Conservation (phyloP, 1,284 basidiomycete species). For the Pseudozyma thailandica region DNA sequence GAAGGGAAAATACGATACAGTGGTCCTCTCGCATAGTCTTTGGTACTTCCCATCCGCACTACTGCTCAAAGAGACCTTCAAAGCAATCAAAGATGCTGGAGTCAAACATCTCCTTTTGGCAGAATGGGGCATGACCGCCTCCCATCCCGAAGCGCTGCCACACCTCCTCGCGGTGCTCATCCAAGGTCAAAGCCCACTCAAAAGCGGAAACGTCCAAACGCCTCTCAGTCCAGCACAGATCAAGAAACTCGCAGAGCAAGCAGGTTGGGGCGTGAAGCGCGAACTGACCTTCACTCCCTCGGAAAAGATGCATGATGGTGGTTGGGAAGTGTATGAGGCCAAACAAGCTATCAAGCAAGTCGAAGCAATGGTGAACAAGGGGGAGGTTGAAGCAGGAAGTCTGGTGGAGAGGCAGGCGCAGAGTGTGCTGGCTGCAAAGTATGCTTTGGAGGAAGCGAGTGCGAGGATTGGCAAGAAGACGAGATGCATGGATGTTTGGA, state of each 20-base stretch:
- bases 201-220: slow-evolving; percentile 15
- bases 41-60: slow-evolving; percentile 28
- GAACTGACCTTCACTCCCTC: slow-evolving; percentile 16
- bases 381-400: neutral
- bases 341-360: slow-evolving; percentile 7
- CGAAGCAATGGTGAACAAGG: neutral
- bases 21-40: slow-evolving; percentile 21
- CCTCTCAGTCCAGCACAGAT: slow-evolving; percentile 17
- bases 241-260: slow-evolving; percentile 6
- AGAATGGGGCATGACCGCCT: slow-evolving; percentile 31
- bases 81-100: slow-evolving; percentile 11
- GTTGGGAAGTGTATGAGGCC: slow-evolving; percentile 26
- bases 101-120: slow-evolving; percentile 29
- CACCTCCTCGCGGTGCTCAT: slow-evolving; percentile 26
- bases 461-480: slow-evolving; percentile 2
- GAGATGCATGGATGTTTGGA: slow-evolving; percentile 39
- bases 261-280: slow-evolving; percentile 18
- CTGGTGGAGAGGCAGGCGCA: slow-evolving; percentile 6
- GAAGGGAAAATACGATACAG: slow-evolving; percentile 6
- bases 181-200: slow-evolving; percentile 22
- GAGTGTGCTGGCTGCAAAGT: slow-evolving; percentile 18
- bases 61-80: slow-evolving; percentile 9
- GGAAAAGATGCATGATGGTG: slow-evolving; percentile 23
- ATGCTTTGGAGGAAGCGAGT: slow-evolving; percentile 20
- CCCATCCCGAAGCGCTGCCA: slow-evolving; percentile 19